Base-by-base conservation (phyloP, 805 yeast species). In the Saturnispora ahearnii region DNA sequence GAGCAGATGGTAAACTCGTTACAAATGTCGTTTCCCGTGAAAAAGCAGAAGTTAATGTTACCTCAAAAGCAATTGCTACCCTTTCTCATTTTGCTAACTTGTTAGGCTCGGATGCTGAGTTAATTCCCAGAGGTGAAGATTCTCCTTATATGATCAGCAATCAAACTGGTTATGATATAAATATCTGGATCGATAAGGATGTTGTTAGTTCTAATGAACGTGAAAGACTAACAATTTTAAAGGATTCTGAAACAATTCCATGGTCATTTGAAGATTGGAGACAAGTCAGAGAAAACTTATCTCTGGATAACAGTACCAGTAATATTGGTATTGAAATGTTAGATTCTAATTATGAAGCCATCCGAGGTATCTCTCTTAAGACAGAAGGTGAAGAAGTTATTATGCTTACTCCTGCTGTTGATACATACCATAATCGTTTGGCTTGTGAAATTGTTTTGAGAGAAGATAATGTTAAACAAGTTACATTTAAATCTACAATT, bases 241-340 rank as follows among this genome's bases (percentile, higher is more conserved):
- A 69, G 37, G 72, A 79, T 46, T 76, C 77, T 1, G 78, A 76
- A 5, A 64, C 66, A 4, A 62, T 78, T 4, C 84, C 87, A 1
- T 93, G 98, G 97, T 81, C 89, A 38, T 95, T 95, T 69, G 96
- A 90, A 59, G 96, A 91, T 61, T 93, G 98, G 97, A 74, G 87
- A 53, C 74, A 74, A 30, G 77, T 89, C 24, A 81, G 99, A 64
- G 96, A 91, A 60, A 79, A 81, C 49, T 68, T 90, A 50, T 82
- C 78, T 53, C 77, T 84, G 4, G 84, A 84, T 49, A 78, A 74
- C 40, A 77, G 75, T 18, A 72, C 71, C n/a, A 82, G 80, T 43
- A 68, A 73, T 3, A 65, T 91, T 30, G 88, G 85, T 0, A 72
- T 90, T n/a, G 71, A 73, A 41, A 64, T 90, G 24, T 41, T 76